Percentiles rank a stretch among this genome's conserved stretches.
Evolutionary conservation across 768 basidiomycete species (phyloP).

Genomic region (Hirschioporus abietinus): DNA sequence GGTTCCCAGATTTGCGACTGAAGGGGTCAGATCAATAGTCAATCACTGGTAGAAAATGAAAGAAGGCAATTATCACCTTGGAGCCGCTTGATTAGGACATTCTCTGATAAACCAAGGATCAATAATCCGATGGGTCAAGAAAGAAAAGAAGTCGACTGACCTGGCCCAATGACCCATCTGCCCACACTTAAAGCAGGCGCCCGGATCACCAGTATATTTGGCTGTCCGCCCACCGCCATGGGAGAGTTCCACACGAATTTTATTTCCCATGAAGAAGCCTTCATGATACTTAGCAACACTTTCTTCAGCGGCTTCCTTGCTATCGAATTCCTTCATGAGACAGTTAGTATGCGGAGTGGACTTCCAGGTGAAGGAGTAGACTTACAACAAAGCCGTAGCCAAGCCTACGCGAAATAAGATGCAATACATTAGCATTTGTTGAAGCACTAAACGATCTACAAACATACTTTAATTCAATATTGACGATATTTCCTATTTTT

Average conservation of each 20-base stretch:
- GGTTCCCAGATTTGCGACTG: not conserved
- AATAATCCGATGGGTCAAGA: constrained; percentile 6
- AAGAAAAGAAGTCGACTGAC: constrained; percentile 33
- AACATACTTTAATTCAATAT: constrained; percentile 80
- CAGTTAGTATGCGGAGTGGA: constrained; percentile 1
- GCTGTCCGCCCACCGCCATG: constrained; percentile 79
- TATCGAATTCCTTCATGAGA: constrained; percentile 73
- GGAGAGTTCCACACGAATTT: constrained; percentile 83
- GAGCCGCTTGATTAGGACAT: constrained; percentile 52
- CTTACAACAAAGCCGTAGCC: constrained; percentile 90
- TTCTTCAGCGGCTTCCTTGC: constrained; percentile 73
- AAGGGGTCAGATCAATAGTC: too few relatives aligned
- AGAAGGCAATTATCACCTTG: constrained; percentile 17
- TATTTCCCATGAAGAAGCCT: constrained; percentile 89
- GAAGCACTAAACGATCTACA: not conserved
- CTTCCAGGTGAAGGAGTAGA: constrained; percentile 10
- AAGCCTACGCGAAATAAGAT: constrained; percentile 39
- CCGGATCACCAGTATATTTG: constrained; percentile 80
- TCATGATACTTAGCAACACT: constrained; percentile 86
- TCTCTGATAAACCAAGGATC: constrained; percentile 42
- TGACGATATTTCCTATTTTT: constrained; percentile 69
- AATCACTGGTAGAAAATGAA: not conserved
- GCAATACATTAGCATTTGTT: constrained; percentile 13
- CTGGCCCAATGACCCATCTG: constrained; percentile 87
- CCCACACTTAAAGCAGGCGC: constrained; percentile 85